Evolutionary conservation across 2,329 filamentous ascomycete genomes (phyloP).

Genomic region (Venturiaceae sp.): DNA sequence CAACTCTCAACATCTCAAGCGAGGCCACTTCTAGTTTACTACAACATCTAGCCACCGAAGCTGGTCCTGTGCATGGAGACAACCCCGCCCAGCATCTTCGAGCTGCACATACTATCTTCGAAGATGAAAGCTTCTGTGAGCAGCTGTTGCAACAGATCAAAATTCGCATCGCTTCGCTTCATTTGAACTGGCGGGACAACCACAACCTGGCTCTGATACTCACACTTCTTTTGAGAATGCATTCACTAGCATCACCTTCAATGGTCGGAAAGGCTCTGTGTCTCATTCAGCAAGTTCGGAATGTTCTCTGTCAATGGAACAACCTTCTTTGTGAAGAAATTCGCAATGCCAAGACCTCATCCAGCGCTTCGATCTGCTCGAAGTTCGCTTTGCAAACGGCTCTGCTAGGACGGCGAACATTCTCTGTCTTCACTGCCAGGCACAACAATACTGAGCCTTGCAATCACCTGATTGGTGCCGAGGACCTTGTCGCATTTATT

Average conservation of each 20-base stretch:
- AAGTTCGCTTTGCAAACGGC: constrained; percentile 45
- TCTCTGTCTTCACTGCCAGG: constrained; percentile 19
- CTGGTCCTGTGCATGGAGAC: constrained; percentile 36
- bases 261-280: not conserved
- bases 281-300: constrained; percentile 23
- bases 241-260: not conserved
- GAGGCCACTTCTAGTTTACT: constrained; percentile 41
- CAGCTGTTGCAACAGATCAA: constrained; percentile 39
- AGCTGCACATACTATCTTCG: constrained; percentile 39
- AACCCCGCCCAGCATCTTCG: constrained; percentile 26
- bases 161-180: constrained; percentile 35
- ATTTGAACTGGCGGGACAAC: constrained; percentile 48
- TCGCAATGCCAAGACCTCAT: constrained; percentile 24
- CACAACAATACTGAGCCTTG: constrained; percentile 6
- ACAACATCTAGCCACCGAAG: constrained; percentile 42
- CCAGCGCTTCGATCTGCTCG: constrained; percentile 28
- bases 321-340: constrained; percentile 36
- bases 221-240: constrained; percentile 34
- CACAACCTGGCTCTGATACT: constrained; percentile 50
- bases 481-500: constrained; percentile 21
- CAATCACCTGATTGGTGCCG: not conserved
- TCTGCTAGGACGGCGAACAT: constrained; percentile 45
- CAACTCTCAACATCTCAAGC: constrained; percentile 50
- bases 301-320: constrained; percentile 42
- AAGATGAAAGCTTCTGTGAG: constrained; percentile 39